Evolutionary conservation across 1,284 basidiomycete species (phyloP).

Genomic region (Ustilago trichophora): DNA sequence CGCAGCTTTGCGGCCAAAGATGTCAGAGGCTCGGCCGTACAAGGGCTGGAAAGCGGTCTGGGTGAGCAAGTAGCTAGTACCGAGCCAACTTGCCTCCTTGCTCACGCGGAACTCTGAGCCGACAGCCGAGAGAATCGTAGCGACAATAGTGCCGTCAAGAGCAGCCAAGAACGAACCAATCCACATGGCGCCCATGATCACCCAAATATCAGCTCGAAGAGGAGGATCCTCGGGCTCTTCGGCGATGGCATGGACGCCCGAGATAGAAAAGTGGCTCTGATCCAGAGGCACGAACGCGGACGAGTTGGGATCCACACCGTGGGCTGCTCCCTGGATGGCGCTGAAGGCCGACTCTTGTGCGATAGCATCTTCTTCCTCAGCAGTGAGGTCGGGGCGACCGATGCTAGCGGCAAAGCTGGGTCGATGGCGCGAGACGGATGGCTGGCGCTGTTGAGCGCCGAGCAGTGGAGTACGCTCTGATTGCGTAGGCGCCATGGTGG

Average conservation of each 20-base stretch:
- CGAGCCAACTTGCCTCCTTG: slow-evolving; percentile 62
- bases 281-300: slow-evolving; percentile 62
- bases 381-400: slow-evolving; percentile 40
- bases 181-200: slow-evolving; percentile 66
- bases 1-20: slow-evolving; percentile 64
- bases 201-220: slow-evolving; percentile 52
- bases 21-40: slow-evolving; percentile 62
- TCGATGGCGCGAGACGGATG: slow-evolving; percentile 36
- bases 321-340: slow-evolving; percentile 57
- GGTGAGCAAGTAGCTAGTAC: slow-evolving; percentile 64
- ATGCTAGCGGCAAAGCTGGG: slow-evolving; percentile 49
- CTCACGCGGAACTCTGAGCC: slow-evolving; percentile 64
- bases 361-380: slow-evolving; percentile 54
- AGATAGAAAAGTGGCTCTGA: slow-evolving; percentile 57
- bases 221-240: slow-evolving; percentile 43
- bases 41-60: slow-evolving; percentile 66
- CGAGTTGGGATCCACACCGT: slow-evolving; percentile 64
- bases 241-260: slow-evolving; percentile 20
- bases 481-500: slow-evolving; percentile 28
- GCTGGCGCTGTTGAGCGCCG: slow-evolving; percentile 20
- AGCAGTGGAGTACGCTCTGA: slow-evolving; percentile 54
- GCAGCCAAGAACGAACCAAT: slow-evolving; percentile 62
- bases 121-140: slow-evolving; percentile 59
- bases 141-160: slow-evolving; percentile 65
- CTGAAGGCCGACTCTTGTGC: slow-evolving; percentile 62